These are phyloP conservation scores for Amaranthus tricolor DNA, from an alignment of 179 eudicot genomes.

Conservation along the genomic window DNA sequence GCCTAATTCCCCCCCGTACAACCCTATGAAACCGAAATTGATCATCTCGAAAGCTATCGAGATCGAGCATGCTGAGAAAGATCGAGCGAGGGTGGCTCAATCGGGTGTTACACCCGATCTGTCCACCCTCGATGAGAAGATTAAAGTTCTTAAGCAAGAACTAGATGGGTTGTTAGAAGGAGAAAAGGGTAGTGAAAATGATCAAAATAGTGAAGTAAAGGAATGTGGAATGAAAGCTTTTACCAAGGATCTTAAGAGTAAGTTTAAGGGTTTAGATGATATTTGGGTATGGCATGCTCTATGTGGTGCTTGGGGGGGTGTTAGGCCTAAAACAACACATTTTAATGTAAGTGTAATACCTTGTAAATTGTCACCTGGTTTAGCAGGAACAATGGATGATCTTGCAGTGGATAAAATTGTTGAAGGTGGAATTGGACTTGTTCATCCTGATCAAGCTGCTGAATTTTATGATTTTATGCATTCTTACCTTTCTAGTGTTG, in stretches of 20 bases:
- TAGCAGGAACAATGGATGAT: slow-evolving; percentile 58
- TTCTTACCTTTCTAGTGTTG: slow-evolving; percentile 50
- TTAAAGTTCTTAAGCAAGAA: slow-evolving; percentile 40
- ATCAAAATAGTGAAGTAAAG: slow-evolving; percentile 23
- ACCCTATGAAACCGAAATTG: slow-evolving; percentile 50
- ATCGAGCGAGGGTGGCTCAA: slow-evolving; percentile 36
- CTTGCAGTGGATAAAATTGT: slow-evolving; percentile 58
- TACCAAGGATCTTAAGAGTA: slow-evolving; percentile 45
- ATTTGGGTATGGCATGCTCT: slow-evolving; percentile 71
- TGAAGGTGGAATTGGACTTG: slow-evolving; percentile 63
- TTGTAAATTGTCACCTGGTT: slow-evolving; percentile 48
- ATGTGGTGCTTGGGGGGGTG: slow-evolving; percentile 76
- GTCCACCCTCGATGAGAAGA: slow-evolving; percentile 27
- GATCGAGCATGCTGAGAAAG: slow-evolving; percentile 51
- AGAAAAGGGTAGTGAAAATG: slow-evolving; percentile 7
- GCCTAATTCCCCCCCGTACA: slow-evolving; percentile 42
- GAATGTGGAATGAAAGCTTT: slow-evolving; percentile 55
- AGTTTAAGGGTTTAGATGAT: slow-evolving; percentile 57
- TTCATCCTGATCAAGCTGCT: slow-evolving; percentile 55
- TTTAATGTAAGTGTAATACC: slow-evolving; percentile 39
- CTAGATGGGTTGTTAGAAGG: slow-evolving; percentile 37
- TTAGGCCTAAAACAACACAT: slow-evolving; percentile 50
- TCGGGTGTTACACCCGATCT: slow-evolving; percentile 31
- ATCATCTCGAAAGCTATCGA: slow-evolving; percentile 58
- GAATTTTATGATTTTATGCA: slow-evolving; percentile 65